Base-by-base conservation (phyloP, 1,284 basidiomycete genomes). In the Apiotrichum gracile region DNA sequence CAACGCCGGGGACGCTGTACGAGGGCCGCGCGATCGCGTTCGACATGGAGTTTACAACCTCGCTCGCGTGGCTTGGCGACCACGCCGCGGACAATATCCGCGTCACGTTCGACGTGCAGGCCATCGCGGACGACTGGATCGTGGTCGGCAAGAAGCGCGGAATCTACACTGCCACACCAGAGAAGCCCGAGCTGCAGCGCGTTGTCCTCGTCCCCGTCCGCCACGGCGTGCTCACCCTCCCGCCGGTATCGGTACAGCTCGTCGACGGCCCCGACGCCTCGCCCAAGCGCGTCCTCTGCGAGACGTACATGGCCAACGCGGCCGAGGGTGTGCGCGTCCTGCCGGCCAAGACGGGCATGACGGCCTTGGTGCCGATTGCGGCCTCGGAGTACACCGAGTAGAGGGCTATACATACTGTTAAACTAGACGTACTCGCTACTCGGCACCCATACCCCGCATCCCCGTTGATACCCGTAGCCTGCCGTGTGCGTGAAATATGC, bases 241-340 rank as follows among this genome's bases (percentile, higher is more conserved):
- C 72, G 2, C 47, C 55, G 4, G 59, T 74, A 5, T 43, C 55
- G 1, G 61, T 68, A 22, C 56, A 66, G 29, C 54, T 68, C 5
- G 52, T 66, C 17, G 42, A 54, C 5, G 31, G 45, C 8, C 16
- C 33, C 33, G 21, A 26, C 7, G n/a, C 34, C 27, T 34, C 25
- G 48, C 46, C 43, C 41, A 51, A 56, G 10, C 49, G 55, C 8
- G 19, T 69, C 19, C 38, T 68, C 16, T 69, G 67, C 49, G 74
- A 75, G 62, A 69, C 72, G n/a, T 71, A 68, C 54, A 60, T 73
- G 13, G 66, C 69, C 48, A 73, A 74, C 52, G 68, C 74, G 0
- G 72, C 65, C 6, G 60, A 73, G 41, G 51, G 57, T 21, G 51
- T 75, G 27, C 54, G 61, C 16, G 66, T 75, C n/a, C 58, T 73